A percentile compares a stretch with the other conserved stretches of the same genome.
Evolutionary conservation across 108 stramenopile species (phyloP).

Genomic region (Chaetoceros muelleri): DNA sequence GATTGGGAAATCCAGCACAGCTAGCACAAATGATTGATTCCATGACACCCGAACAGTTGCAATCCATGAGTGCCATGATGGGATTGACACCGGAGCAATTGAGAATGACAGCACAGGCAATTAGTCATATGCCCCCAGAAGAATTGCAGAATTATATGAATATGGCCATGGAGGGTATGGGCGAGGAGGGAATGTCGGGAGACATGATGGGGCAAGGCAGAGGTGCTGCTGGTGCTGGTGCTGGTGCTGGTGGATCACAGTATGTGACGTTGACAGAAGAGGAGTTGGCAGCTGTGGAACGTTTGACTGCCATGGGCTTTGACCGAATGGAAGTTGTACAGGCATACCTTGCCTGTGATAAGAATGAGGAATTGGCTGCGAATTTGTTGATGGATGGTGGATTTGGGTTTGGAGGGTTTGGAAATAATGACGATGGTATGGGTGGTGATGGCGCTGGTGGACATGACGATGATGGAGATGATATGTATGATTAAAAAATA

Average conservation of each 20-base stretch:
- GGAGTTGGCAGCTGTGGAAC: constrained; percentile 92
- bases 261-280: constrained; percentile 84
- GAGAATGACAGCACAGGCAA: constrained; percentile 79
- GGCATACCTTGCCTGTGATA: constrained; percentile 98
- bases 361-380: constrained; percentile 96
- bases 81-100: constrained; percentile 90
- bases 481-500: constrained; percentile 75
- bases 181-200: constrained; percentile 29
- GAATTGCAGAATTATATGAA: constrained; percentile 85
- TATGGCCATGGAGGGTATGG: constrained; percentile 61
- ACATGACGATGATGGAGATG: constrained; percentile 29
- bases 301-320: constrained; percentile 94
- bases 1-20: constrained; percentile 76
- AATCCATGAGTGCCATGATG: constrained; percentile 87
- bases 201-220: constrained; percentile 35
- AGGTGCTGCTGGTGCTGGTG: constrained; percentile 30
- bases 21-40: constrained; percentile 74
- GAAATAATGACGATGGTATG: constrained; percentile 8
- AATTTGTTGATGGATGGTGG: constrained; percentile 90
- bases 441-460: constrained; percentile 31
- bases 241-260: constrained; percentile 42
- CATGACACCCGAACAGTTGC: constrained; percentile 82
- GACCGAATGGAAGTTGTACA: constrained; percentile 86
- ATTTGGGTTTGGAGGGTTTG: constrained; percentile 28
- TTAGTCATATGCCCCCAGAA: constrained; percentile 88